Base-by-base conservation (phyloP, 2,329 filamentous ascomycete genomes). In the Trichoderma sp. region DNA sequence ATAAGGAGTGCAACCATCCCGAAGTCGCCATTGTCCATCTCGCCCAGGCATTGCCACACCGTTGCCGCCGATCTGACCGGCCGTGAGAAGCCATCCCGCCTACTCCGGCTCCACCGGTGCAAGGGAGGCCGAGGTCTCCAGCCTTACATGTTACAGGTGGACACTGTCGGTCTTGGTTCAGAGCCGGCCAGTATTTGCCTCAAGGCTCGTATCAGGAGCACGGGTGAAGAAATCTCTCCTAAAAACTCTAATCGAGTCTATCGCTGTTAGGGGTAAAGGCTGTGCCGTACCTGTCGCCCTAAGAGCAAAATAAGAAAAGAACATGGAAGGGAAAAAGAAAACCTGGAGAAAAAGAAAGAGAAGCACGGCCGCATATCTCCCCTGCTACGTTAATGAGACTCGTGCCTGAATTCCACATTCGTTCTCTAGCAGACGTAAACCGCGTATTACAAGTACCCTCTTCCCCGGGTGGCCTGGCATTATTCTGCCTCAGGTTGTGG, bases 61-160 rank as follows among this genome's bases (percentile, higher is more conserved):
- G 68, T 71, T 39, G 57, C 58, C 64, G 64, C 43, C 65, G 57
- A 67, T 67, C 71, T 72, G 53, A 51, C 65, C 64, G 71, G 71
- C 64, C 58, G 64, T 71, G 60, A 32, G 39, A 57, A 68, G 34
- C 57, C 47, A 72, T 72, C 64, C 71, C 71, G 71, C 71, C 32
- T 58, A 63, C 60, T 72, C 64, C 71, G 71, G 64, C 71, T 69
- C 71, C 71, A 72, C 71, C 34, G 34, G 24, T 47, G 47, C 60
- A 63, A 62, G 47, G 60, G 68, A 63, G 68, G 32, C 68, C 68
- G 68, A 71, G 24, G 67, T 63, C 67, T 56, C 58, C 66, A 69
- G 57, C 57, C 57, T 70, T 70, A 32, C 36, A 30, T 30, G 64
- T 56, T 26, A 56, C 18, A 47, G 36, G 58, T 61, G 66, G 64